Evolutionary conservation across 805 yeast species (phyloP).

Genomic region (Wickerhamiella lipophila): DNA sequence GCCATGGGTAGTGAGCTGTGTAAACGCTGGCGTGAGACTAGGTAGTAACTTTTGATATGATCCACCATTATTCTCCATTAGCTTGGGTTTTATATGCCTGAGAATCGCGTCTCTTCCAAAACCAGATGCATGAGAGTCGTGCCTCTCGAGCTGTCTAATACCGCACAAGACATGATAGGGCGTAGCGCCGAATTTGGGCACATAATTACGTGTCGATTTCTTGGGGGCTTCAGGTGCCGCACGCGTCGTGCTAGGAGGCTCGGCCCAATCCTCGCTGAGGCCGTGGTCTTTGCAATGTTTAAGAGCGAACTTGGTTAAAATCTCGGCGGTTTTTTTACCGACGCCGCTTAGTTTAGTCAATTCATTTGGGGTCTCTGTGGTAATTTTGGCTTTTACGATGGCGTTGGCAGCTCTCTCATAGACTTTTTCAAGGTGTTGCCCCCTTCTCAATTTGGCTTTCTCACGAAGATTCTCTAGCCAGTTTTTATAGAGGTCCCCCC

Average conservation of each 20-base stretch:
- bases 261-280: constrained; percentile 20
- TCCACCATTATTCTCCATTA: constrained; percentile 17
- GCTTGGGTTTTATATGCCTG: constrained; percentile 22
- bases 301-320: constrained; percentile 36
- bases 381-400: constrained; percentile 30
- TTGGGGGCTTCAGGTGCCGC: constrained; percentile 1
- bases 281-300: constrained; percentile 48
- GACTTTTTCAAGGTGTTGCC: constrained; percentile 10
- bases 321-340: constrained; percentile 55
- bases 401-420: background rate
- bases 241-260: background rate
- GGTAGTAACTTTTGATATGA: constrained; percentile 14
- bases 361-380: constrained; percentile 27
- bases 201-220: constrained; percentile 17
- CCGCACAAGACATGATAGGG: constrained; percentile 19
- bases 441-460: constrained; percentile 12
- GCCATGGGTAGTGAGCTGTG: constrained; percentile 48
- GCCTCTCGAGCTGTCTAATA: constrained; percentile 17
- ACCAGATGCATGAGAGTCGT: constrained; percentile 35
- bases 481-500: constrained; percentile 22
- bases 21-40: constrained; percentile 29
- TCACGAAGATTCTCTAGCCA: constrained; percentile 24
- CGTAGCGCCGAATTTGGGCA: constrained; percentile 19
- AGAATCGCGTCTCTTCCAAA: constrained; percentile 48
- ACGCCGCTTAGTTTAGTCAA: constrained; percentile 48